Percentiles rank a stretch among this genome's conserved stretches.
These are phyloP conservation scores for Huntiella omanensis DNA, from an alignment of 2,329 filamentous ascomycete species.

Conservation along the genomic window DNA sequence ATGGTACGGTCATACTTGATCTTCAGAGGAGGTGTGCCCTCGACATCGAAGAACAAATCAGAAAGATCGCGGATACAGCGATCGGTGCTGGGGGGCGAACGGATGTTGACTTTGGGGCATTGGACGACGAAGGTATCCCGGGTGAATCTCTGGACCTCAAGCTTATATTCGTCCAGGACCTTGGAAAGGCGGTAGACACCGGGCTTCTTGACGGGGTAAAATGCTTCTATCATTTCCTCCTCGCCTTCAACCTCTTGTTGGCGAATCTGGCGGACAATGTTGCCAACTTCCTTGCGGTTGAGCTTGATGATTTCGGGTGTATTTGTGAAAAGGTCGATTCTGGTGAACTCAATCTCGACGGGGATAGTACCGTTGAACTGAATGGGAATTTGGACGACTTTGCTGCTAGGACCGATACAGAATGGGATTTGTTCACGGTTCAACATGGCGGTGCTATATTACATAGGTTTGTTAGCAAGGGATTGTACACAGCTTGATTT, in stretches of 20 bases:
- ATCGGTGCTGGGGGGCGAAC: slow-evolving; percentile 38
- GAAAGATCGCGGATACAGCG: slow-evolving; percentile 81
- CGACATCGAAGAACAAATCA: slow-evolving; percentile 62
- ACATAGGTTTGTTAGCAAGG: neutral
- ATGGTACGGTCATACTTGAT: slow-evolving; percentile 81
- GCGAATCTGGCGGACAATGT: slow-evolving; percentile 49
- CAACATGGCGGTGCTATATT: slow-evolving; percentile 53
- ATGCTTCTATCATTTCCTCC: slow-evolving; percentile 44
- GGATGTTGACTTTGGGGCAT: slow-evolving; percentile 65
- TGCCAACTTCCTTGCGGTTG: slow-evolving; percentile 51
- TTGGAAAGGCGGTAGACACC: slow-evolving; percentile 72
- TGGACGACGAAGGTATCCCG: slow-evolving; percentile 69
- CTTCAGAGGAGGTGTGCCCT: slow-evolving; percentile 77
- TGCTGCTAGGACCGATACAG: slow-evolving; percentile 51
- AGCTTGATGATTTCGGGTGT: slow-evolving; percentile 65
- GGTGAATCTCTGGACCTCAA: slow-evolving; percentile 64
- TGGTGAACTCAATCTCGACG: slow-evolving; percentile 70
- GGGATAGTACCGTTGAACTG: slow-evolving; percentile 88
- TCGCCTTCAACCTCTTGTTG: slow-evolving; percentile 45
- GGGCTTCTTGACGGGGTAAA: slow-evolving; percentile 62
- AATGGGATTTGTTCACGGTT: slow-evolving; percentile 69
- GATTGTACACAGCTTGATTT: neutral
- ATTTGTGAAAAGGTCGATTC: slow-evolving; percentile 67
- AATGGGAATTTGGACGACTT: slow-evolving; percentile 54
- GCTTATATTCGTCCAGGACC: slow-evolving; percentile 81